These are phyloP conservation scores for Cylindricascospora bacillispora DNA, from an alignment of 1,139 yeast species.

Conservation along the genomic window DNA sequence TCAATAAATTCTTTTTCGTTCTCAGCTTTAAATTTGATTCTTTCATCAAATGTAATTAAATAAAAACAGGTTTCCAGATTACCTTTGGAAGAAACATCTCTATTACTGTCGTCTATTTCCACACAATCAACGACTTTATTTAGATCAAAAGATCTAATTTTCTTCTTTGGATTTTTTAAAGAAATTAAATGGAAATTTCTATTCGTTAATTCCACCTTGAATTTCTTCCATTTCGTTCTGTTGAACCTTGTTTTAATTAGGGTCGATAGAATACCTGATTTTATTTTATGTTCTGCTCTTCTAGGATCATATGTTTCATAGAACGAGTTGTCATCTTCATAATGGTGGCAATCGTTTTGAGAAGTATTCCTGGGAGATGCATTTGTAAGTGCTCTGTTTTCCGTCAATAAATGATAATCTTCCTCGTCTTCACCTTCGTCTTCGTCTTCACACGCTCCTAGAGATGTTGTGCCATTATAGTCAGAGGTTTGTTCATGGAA, in stretches of 20 bases:
- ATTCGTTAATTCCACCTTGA: conserved; percentile 12
- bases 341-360: no score
- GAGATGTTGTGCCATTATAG: no score
- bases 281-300: conserved; percentile 9
- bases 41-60: conserved; percentile 10
- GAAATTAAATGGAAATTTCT: conserved; percentile 9
- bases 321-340: conserved; percentile 12
- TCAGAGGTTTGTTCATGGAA: conserved; percentile 3
- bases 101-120: conserved; percentile 14
- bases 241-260: conserved; percentile 12
- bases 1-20: conserved; percentile 15
- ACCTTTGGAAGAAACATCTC: no score
- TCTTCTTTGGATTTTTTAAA: conserved; percentile 6
- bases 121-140: conserved; percentile 14
- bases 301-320: conserved; percentile 12
- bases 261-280: conserved; percentile 8
- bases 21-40: conserved; percentile 12
- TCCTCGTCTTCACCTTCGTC: conserved; percentile 8
- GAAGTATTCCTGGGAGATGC: conserved; percentile 2
- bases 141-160: no score
- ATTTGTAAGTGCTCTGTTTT: conserved; percentile 4
- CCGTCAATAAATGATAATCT: conserved; percentile 3
- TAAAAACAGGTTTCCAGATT: conserved; percentile 10
- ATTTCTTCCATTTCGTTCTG: conserved; percentile 15
- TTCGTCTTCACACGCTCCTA: no score